Evolutionary conservation across 2,329 filamentous ascomycete genomes (phyloP), one percentile per base, ranked within the genome.

Genomic region (Lachnellula suecica): DNA sequence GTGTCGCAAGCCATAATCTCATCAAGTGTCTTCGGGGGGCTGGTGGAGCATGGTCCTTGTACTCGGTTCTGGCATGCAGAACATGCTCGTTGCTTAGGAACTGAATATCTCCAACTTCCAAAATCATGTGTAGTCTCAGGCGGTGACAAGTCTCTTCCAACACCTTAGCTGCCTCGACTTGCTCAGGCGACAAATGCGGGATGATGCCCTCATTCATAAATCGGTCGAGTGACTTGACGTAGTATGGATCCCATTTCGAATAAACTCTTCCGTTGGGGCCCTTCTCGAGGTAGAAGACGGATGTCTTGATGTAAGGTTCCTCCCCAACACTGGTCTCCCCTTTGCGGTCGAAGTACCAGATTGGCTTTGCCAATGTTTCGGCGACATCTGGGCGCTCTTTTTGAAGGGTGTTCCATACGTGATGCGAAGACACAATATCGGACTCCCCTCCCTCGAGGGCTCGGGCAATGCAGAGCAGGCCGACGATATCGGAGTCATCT

Each of bases 271-370:
- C 79, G 61, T 84, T 77, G 6, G 81, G 79, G 6, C 79, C 82
- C 4, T 80, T 82, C 74, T 95, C 90, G 4, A 91, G 74, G 68
- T 91, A 95, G 61, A 94, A 82, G 17, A 96, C 82, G 11, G 82
- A 79, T 27, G 86, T 83, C 40, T 79, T 77, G 62, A 90, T 88
- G 72, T 84, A 95, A 52, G 85, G 84, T 49, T 92, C 82, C 70
- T 95, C 79, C 11, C 89, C 90, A 13, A 77, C 73, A 20, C 84
- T 88, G 1, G 82, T 83, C 74, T 96, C 91, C 10, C 91, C 91
- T 74, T 96, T 96, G 49, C 91, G 86, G 71, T 96, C 91, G 69
- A 95, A 93, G 74, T 95, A 94, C 91, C 91, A 96, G 58, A 91
- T 83, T 1, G 91, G 90, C 67, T 85, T 73, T 1, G 88, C 87